These are phyloP conservation scores for Extremus antarcticus DNA, from an alignment of 495 filamentous ascomycete genomes.

Conservation along the genomic window DNA sequence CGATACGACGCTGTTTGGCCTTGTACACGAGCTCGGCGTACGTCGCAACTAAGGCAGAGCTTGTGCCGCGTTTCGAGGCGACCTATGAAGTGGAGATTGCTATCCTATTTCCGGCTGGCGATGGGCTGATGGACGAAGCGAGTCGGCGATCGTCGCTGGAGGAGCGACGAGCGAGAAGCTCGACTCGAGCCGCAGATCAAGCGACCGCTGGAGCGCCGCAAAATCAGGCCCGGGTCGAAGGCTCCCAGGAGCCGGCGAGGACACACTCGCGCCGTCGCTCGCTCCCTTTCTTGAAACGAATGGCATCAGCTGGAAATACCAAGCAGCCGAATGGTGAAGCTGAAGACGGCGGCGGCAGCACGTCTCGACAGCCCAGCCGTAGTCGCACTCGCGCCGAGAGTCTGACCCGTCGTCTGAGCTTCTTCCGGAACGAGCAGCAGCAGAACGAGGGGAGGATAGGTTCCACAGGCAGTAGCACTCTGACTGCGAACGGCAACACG, in stretches of 20 bases:
- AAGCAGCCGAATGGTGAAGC: constrained; percentile 6
- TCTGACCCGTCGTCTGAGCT: constrained; percentile 14
- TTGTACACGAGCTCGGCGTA: constrained; percentile 51
- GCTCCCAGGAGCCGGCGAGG: not conserved
- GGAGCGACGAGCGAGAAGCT: not conserved
- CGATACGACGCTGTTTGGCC: constrained; percentile 70
- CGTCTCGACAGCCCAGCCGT: constrained; percentile 5
- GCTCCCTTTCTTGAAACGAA: constrained; percentile 9
- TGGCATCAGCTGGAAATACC: not conserved
- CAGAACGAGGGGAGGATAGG: constrained; percentile 6
- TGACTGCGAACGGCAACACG: not conserved
- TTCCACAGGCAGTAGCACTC: not conserved
- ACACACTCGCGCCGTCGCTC: not conserved
- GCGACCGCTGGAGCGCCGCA: not conserved
- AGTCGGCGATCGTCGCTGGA: not conserved
- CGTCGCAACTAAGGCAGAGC: constrained; percentile 47
- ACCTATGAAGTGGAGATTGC: constrained; percentile 52
- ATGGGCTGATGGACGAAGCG: constrained; percentile 9
- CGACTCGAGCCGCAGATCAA: not conserved
- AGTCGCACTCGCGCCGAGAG: constrained; percentile 13
- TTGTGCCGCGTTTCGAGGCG: constrained; percentile 43
- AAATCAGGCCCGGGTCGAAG: not conserved
- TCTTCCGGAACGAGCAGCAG: constrained; percentile 11
- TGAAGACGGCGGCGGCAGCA: not conserved
- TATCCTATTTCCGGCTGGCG: constrained; percentile 10